These are phyloP conservation scores for Galeopsis tetrahit DNA, from an alignment of 257 asterid genomes.

Conservation along the genomic window DNA sequence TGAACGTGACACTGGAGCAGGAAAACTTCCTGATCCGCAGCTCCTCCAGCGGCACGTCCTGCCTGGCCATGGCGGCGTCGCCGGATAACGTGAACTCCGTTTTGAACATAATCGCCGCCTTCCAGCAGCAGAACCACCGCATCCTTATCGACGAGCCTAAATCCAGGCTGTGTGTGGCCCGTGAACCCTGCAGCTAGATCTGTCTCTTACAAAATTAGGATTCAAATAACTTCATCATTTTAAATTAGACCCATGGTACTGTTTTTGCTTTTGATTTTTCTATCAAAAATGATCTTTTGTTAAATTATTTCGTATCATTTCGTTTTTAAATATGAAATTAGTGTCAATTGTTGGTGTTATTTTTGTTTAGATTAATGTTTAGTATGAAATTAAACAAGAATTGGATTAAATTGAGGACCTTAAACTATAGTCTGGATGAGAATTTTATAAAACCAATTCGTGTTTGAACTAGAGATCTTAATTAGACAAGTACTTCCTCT, in stretches of 20 bases:
- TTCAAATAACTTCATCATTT: not conserved
- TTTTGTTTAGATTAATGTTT: too few species aligned
- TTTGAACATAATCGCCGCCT: slow-evolving; percentile 74
- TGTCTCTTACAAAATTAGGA: not conserved
- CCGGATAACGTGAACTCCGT: slow-evolving; percentile 67
- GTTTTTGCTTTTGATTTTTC: not conserved
- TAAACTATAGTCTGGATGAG: too few species aligned
- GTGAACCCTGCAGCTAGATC: slow-evolving; percentile 57
- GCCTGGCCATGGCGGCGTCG: slow-evolving; percentile 86
- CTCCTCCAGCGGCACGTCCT: slow-evolving; percentile 53
- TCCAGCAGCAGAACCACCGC: slow-evolving; percentile 93
- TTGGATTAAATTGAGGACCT: too few species aligned
- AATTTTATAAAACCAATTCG: too few species aligned
- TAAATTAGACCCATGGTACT: not conserved
- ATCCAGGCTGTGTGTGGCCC: slow-evolving; percentile 67
- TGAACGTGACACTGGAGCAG: slow-evolving; percentile 58
- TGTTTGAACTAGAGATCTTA: too few species aligned
- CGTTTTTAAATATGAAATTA: too few species aligned
- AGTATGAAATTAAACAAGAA: too few species aligned
- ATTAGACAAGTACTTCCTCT: too few species aligned
- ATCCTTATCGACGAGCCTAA: slow-evolving; percentile 63
- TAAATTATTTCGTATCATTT: not conserved
- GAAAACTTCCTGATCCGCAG: slow-evolving; percentile 69
- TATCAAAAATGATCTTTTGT: not conserved
- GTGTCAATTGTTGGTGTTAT: too few species aligned